Base-by-base conservation (phyloP, 1,284 basidiomycete genomes). In the Ustilago loliicola region DNA sequence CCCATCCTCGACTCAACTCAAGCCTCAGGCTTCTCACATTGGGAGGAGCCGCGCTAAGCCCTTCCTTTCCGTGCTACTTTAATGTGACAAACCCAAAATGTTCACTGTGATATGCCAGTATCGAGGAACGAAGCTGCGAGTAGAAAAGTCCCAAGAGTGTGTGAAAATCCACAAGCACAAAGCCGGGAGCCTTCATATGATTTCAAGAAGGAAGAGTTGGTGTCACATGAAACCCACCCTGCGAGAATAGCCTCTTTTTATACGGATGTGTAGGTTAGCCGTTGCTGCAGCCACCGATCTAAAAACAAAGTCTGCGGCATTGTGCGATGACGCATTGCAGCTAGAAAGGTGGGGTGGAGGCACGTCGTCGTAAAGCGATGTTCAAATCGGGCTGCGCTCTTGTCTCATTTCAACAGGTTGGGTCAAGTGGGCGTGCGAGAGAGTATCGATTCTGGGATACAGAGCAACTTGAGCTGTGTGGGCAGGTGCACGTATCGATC, bases 141-240 rank as follows among this genome's bases (percentile, higher is more conserved):
- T 11, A 40, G 7, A 21, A 56, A 40, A 25, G 19, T 21, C 34
- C 34, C 21, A n/a, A 45, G 51, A 34, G 30, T n/a, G 51, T 53
- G 51, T 34, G 51, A 53, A 29, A 53, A 53, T 11, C 0, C n/a
- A 19, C 40, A 50, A 15, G 6, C 9, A 1, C 15, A 25, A 50
- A 8, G 25, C 36, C 57, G 45, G 29, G 23, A 9, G 10, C 21
- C 48, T 60, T 60, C 58, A 60, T 60, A 60, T 60, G 58, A 60
- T 60, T 34, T 60, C 58, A 38, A 38, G 34, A 38, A 60, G 21
- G 13, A 34, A 29, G 1, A 21, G 34, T 15, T 17, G 34, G 21
- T 23, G 34, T 60, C 58, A 40, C 58, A 60, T 60, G 58, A 60
- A 51, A 10, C 32, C 32, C 51, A 53, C 32, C n/a, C 10, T 7